A percentile compares a stretch with the other conserved stretches of the same genome.
phyloP scores from a whole-genome alignment of 139 green algal genomes.

The Micromonas commoda region DNA sequence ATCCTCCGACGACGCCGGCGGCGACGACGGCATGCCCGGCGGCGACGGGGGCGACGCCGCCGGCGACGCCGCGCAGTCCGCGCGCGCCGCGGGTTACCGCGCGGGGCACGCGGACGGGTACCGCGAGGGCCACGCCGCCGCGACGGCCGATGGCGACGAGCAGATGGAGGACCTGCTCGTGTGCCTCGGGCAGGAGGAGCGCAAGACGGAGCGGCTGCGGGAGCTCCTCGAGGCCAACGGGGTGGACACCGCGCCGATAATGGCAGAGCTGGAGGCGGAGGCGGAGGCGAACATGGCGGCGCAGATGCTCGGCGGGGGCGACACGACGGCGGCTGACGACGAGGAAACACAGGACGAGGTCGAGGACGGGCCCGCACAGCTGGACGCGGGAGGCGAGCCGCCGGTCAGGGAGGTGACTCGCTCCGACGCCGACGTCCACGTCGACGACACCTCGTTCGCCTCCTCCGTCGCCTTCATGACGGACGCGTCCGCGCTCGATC shows the following conservation, averaged over 20 bases:
- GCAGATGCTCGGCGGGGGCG: not conserved
- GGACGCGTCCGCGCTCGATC: not conserved
- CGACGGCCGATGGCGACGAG: slow-evolving; percentile 50
- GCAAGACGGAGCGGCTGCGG: slow-evolving; percentile 40
- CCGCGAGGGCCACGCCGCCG: slow-evolving; percentile 28
- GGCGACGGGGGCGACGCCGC: not conserved
- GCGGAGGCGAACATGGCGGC: not conserved
- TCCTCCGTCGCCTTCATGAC: not conserved
- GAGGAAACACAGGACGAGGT: not conserved
- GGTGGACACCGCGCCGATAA: not conserved
- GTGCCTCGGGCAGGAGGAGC: slow-evolving; percentile 73
- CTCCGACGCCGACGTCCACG: too few relatives aligned
- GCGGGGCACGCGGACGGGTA: not conserved
- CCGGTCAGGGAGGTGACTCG: too few relatives aligned
- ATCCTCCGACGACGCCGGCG: too few relatives aligned
- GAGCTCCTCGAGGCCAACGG: slow-evolving; percentile 40
- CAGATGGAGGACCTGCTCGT: slow-evolving; percentile 75
- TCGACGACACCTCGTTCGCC: not conserved
- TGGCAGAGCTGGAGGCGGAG: not conserved
- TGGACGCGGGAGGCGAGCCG: too few relatives aligned
- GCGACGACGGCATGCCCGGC: not conserved
- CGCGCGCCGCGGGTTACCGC: not conserved
- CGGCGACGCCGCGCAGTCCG: not conserved
- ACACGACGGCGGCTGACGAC: not conserved
- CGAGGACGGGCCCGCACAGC: not conserved